A percentile compares a stretch with the other conserved stretches of the same genome.
These are phyloP conservation scores for Colletotrichum sp. DNA, from an alignment of 2,329 filamentous ascomycete genomes.

Conservation along the genomic window DNA sequence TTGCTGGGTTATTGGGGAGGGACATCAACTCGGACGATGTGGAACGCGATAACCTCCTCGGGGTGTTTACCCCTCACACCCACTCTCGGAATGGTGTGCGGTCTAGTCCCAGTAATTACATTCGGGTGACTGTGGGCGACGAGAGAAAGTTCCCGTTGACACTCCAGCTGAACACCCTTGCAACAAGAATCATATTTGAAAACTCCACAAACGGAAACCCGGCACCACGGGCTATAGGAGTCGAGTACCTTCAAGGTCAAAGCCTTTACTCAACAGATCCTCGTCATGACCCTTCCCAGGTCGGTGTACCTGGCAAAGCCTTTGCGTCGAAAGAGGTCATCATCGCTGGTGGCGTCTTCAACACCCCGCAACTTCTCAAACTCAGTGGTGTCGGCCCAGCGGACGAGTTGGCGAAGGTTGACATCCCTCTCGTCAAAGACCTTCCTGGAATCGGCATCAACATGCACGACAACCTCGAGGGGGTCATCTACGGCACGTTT, in stretches of 20 bases:
- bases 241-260: constrained; percentile 23
- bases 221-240: not conserved
- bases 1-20: not conserved
- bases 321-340: constrained; percentile 49
- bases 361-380: constrained; percentile 56
- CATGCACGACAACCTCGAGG: constrained; percentile 49
- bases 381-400: constrained; percentile 53
- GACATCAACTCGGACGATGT: not conserved
- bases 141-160: constrained; percentile 6
- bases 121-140: constrained; percentile 11
- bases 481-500: not conserved
- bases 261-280: constrained; percentile 24
- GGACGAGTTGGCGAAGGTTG: constrained; percentile 43
- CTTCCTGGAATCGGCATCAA: constrained; percentile 55
- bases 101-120: constrained; percentile 32
- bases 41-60: not conserved
- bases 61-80: not conserved
- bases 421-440: constrained; percentile 48
- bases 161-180: constrained; percentile 7
- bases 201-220: not conserved
- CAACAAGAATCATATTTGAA: constrained; percentile 15
- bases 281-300: constrained; percentile 21
- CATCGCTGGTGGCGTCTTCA: constrained; percentile 53
- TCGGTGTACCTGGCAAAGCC: constrained; percentile 20
- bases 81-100: constrained; percentile 25